Conservation (phyloP, 1,139 yeast genomes). For the Tardiomyces blankii region DNA sequence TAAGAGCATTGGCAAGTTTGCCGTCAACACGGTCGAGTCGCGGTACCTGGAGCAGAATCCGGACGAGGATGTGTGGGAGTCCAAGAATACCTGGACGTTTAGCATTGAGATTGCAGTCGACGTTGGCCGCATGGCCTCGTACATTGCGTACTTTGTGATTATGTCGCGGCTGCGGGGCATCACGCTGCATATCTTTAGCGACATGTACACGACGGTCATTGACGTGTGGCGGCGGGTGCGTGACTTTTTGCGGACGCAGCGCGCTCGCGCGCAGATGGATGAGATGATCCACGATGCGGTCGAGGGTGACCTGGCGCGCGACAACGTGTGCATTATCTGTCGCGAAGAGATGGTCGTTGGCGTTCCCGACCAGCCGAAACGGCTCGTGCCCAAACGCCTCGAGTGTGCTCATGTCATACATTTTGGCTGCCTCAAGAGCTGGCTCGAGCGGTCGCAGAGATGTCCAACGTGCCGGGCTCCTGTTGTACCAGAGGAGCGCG, state of each 20-base stretch:
- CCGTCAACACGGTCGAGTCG: slow-evolving; percentile 50
- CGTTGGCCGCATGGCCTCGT: slow-evolving; percentile 29
- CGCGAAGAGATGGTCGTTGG: slow-evolving; percentile 60
- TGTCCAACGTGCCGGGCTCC: slow-evolving; percentile 70
- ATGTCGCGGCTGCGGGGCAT: slow-evolving; percentile 38
- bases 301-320: slow-evolving; percentile 53
- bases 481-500: slow-evolving; percentile 2
- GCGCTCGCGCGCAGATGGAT: slow-evolving; percentile 57
- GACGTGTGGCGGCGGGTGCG: slow-evolving; percentile 39
- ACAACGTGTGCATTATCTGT: slow-evolving; percentile 70
- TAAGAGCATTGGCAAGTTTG: slow-evolving; percentile 36
- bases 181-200: slow-evolving; percentile 60
- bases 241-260: slow-evolving; percentile 44
- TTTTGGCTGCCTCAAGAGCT: slow-evolving; percentile 78
- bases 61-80: slow-evolving; percentile 63
- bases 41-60: slow-evolving; percentile 35
- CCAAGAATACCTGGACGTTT: slow-evolving; percentile 51
- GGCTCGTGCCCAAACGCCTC: slow-evolving; percentile 62
- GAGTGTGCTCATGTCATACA: slow-evolving; percentile 84
- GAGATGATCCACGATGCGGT: slow-evolving; percentile 42
- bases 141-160: slow-evolving; percentile 41
- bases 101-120: slow-evolving; percentile 43
- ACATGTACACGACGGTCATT: slow-evolving; percentile 45
- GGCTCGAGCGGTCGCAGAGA: slow-evolving; percentile 85
- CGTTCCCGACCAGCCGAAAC: slow-evolving; percentile 22